Base-by-base conservation (phyloP, 352 stramenopile genomes). In the Globisporangium echinulatum region DNA sequence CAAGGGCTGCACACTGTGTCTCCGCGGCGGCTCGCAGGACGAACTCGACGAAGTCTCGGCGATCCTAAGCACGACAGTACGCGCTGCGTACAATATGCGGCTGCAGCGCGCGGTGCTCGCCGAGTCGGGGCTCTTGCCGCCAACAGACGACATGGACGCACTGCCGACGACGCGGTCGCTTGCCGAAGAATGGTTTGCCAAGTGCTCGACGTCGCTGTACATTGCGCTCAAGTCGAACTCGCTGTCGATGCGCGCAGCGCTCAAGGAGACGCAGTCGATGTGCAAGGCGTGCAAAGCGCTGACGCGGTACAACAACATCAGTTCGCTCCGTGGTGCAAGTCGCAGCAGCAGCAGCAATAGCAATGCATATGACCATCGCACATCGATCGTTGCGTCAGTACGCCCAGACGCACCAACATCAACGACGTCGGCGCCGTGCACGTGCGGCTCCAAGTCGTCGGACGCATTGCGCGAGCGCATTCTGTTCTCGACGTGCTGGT, bases 401-500 rank as follows among this genome's bases (percentile, higher is more conserved):
- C 25, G 25, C 2, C 25, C 25, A 33, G 25, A 33, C 25, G 25
- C 25, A 33, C 25, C 25, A 33, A 33, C 25, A 33, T 33, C 25
- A 33, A 33, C 25, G 25, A 33, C 25, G 25, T 13, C 11, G 40
- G 7, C 40, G 40, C 40, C 40, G 40, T 95, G 85, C 50, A 81
- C 77, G 9, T 95, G 82, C 50, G 80, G 72, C 33, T 78, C 74
- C 9, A 80, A 79, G 49, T 83, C 78, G 0, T 88, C 79, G 0
- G 69, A 77, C 47, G 66, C 63, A 0, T 61, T 90, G 4, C 77
- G 84, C 19, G 79, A 94, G 42, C 75, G 79, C 9, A 84, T 95
- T 37, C 55, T 95, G 7, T 88, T 95, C 63, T 95, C 86, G 33
- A 84, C 81, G 15, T 95, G 86, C 56, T 95, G 86, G 86, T 94